Conservation (phyloP, 2,329 filamentous ascomycete genomes). For the Sporothrix pseudoabietina region DNA sequence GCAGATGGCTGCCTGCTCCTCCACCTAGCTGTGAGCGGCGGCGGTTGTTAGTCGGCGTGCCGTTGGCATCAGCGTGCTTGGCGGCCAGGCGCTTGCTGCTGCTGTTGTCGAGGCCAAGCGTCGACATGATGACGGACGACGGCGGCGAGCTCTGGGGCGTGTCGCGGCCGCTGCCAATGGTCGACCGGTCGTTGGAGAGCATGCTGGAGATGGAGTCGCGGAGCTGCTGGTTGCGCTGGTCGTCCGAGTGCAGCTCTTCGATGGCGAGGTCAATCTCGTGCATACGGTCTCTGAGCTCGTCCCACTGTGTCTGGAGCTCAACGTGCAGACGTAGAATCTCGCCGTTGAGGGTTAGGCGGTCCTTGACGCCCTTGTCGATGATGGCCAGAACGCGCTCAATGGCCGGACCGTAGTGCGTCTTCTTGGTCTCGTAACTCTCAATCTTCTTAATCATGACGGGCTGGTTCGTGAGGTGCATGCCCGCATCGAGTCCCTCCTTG, state of each 20-base stretch:
- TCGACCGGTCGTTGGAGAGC: constrained; percentile 77
- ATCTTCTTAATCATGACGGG: constrained; percentile 76
- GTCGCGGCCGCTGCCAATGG: constrained; percentile 67
- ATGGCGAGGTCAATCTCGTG: constrained; percentile 72
- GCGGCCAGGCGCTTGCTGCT: constrained; percentile 45
- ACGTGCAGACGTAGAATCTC: constrained; percentile 85
- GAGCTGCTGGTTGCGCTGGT: constrained; percentile 67
- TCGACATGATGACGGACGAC: constrained; percentile 63
- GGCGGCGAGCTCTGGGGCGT: constrained; percentile 70
- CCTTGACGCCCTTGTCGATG: constrained; percentile 92
- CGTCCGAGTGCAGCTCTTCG: constrained; percentile 69
- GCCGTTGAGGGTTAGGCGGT: constrained; percentile 93
- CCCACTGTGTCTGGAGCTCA: constrained; percentile 83
- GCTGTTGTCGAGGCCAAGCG: constrained; percentile 48
- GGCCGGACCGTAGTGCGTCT: constrained; percentile 87
- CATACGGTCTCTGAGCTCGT: constrained; percentile 74
- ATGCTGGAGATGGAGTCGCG: constrained; percentile 93
- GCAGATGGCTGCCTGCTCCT: constrained; percentile 46
- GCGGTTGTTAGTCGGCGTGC: constrained; percentile 45
- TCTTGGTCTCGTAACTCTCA: constrained; percentile 93
- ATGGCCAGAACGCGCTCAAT: constrained; percentile 89
- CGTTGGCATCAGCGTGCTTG: constrained; percentile 30
- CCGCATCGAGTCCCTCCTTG: constrained; percentile 74
- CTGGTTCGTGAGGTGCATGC: constrained; percentile 71
- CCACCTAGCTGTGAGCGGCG: constrained; percentile 51